These are phyloP conservation scores for Biscutella auriculata DNA, from an alignment of 441 rosid genomes.

Conservation along the genomic window DNA sequence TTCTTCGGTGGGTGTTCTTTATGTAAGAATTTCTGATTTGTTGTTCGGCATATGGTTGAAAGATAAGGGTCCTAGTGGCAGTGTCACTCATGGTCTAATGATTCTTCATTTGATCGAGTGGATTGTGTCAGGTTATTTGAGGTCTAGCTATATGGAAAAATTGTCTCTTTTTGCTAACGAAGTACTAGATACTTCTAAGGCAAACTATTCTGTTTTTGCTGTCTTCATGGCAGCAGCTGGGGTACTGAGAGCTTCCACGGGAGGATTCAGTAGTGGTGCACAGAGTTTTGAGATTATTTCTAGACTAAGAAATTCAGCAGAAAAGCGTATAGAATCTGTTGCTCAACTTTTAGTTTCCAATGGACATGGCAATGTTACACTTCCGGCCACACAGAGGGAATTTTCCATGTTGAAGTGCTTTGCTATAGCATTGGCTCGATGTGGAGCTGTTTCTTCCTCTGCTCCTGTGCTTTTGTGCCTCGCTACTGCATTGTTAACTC, in stretches of 20 bases:
- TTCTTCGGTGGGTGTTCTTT: conserved; percentile 39
- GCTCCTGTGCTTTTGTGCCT: conserved; percentile 46
- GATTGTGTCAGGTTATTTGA: conserved; percentile 56
- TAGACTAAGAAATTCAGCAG: conserved; percentile 43
- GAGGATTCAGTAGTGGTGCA: conserved; percentile 26
- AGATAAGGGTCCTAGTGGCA: conserved; percentile 38
- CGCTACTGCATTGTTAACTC: conserved; percentile 53
- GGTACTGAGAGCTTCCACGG: conserved; percentile 49
- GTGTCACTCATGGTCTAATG: conserved; percentile 54
- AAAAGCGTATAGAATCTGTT: conserved; percentile 33
- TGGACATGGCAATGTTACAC: conserved; percentile 14
- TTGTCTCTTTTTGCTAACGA: conserved; percentile 30
- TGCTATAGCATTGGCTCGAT: conserved; percentile 67
- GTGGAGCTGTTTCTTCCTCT: conserved; percentile 48
- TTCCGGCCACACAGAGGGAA: conserved; percentile 15
- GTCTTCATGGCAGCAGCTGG: conserved; percentile 72
- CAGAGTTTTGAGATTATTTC: conserved; percentile 34
- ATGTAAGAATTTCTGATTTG: conserved; percentile 34
- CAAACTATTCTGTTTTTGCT: conserved; percentile 35
- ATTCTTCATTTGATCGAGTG: conserved; percentile 76
- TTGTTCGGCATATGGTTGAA: conserved; percentile 57
- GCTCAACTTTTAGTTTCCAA: conserved; percentile 36
- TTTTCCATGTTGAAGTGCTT: conserved; percentile 46
- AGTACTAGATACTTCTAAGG: conserved; percentile 33
- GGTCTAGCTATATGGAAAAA: conserved; percentile 31